These are phyloP conservation scores for Pichia nanzhaoensis DNA, from an alignment of 805 yeast species.

Conservation along the genomic window DNA sequence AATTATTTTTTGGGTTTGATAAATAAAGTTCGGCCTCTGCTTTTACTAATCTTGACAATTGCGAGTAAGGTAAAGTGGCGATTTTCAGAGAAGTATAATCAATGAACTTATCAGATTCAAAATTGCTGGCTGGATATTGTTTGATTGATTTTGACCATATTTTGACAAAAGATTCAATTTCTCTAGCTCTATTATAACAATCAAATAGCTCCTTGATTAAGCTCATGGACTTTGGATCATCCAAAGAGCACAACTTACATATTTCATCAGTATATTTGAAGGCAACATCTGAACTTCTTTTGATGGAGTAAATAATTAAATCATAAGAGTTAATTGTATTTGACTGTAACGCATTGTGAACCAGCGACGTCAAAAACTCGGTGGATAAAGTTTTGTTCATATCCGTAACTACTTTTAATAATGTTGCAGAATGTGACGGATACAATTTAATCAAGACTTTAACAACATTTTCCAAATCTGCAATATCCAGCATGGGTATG, in stretches of 20 bases:
- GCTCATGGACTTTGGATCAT: not conserved
- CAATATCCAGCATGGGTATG: slow-evolving; percentile 30
- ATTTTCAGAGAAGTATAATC: slow-evolving; percentile 36
- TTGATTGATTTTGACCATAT: slow-evolving; percentile 34
- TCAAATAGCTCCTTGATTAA: slow-evolving; percentile 19
- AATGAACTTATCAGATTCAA: slow-evolving; percentile 28
- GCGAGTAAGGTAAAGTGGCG: slow-evolving; percentile 40
- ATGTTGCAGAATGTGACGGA: slow-evolving; percentile 34
- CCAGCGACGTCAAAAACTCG: slow-evolving; percentile 40
- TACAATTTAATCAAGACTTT: slow-evolving; percentile 34
- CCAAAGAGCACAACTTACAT: slow-evolving; percentile 15
- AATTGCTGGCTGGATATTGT: slow-evolving; percentile 2
- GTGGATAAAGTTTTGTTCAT: slow-evolving; percentile 49
- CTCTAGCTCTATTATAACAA: slow-evolving; percentile 53
- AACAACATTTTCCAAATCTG: slow-evolving; percentile 43
- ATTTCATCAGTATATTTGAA: slow-evolving; percentile 35
- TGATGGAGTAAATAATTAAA: slow-evolving; percentile 41
- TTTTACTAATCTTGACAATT: slow-evolving; percentile 29
- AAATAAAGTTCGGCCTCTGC: slow-evolving; percentile 13
- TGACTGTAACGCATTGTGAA: slow-evolving; percentile 26
- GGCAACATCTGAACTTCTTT: slow-evolving; percentile 56
- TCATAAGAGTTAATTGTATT: slow-evolving; percentile 30
- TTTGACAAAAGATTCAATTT: slow-evolving; percentile 41
- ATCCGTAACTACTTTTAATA: slow-evolving; percentile 41
- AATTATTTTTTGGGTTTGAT: slow-evolving; percentile 9